Base-by-base conservation (phyloP, 208 protist genomes). In the Acanthamoeba castellanii region DNA sequence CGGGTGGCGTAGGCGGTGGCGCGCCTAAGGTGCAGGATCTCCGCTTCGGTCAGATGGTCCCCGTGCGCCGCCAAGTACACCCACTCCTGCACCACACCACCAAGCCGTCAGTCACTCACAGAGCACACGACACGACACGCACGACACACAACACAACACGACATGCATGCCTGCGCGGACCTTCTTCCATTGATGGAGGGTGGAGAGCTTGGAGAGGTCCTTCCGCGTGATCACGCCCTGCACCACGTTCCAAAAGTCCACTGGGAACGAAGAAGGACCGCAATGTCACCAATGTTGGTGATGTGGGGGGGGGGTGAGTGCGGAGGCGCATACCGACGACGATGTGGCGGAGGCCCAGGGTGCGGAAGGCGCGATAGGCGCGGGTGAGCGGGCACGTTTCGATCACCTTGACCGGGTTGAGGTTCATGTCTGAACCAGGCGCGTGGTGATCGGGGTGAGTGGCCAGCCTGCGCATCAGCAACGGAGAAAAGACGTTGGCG, bases 311-410 rank as follows among this genome's bases (percentile, higher is more conserved):
- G 47, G 2, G 55, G 6, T 14, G 16, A 9, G 37, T 30, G n/a
- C 34, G 18, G 9, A 3, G 81, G 18, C 25, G 7, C 47, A 34
- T 88, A 88, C 81, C 81, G 9, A 88, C 81, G 30, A 88, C 81
- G 45, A 88, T 30, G 52, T 88, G 81, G 45, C 81, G 81, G 11
- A 88, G 45, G 37, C 81, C 81, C 52, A 88, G 34, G 13, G 81
- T 88, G 34, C 81, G 81, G 81, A 88, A 88, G 81, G 27, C 52
- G 52, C 81, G 81, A 57, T 88, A 88, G n/a, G 34, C 81, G 30
- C 81, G 81, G 22, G 81, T 88, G n/a, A 88, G 52, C 8, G 81
- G 81, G 20, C 81, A 88, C 5, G 81, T 64, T 11, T 88, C 81
- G 52, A 59, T 88, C n/a, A 88, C 81, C 22, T 88, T 88, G 47